Base-by-base conservation (phyloP, 2,329 filamentous ascomycete genomes). In the Atkinsonella hypoxylon region DNA sequence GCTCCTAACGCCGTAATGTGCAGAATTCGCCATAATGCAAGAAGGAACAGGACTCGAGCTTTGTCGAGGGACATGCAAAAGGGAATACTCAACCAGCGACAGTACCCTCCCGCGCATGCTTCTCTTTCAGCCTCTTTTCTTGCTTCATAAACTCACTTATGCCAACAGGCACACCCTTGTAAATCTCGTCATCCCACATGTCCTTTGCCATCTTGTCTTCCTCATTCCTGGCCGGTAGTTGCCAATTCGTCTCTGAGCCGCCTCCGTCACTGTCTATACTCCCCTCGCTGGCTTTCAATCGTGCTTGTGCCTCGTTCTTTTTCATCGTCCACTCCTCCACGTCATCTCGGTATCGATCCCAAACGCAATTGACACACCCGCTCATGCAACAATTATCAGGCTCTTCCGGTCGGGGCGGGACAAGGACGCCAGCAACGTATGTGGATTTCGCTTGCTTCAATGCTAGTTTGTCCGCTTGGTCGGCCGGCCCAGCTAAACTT, bases 381-480 rank as follows among this genome's bases (percentile, higher is more conserved):
- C 87, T 93, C 93, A 98, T 98, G 69, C 93, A 98, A 76, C 93
- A 98, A 64, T 98, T 96, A 61, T 97, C 93, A 3, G 93, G 93
- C 68, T 98, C 91, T 45, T 81, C 77, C 1, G 93, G 93, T 45
- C 79, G 79, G 0, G 89, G 90, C 2, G 93, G 93, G 4, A 97
- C 85, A 17, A 81, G 69, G 1, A 97, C 78, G 3, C 90, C 91
- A 1, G 87, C 89, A 50, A 96, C 73, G 53, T 81, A 72, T 9
- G 72, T 78, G 47, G 81, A 81, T 54, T 78, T 73, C 13, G 75
- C 70, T 12, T 79, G 70, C 36, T 81, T 75, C 43, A 79, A 74
- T 3, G 74, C 75, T 6, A 81, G 67, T 40, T 80, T 76, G 53
- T 81, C 78, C 55, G 77, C 76, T 40, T 85, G 76, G 60, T 89